Percentiles rank a stretch among this genome's conserved stretches.
Evolutionary conservation across 1,284 basidiomycete species (phyloP).

Genomic region (Ceratobasidium sp.): DNA sequence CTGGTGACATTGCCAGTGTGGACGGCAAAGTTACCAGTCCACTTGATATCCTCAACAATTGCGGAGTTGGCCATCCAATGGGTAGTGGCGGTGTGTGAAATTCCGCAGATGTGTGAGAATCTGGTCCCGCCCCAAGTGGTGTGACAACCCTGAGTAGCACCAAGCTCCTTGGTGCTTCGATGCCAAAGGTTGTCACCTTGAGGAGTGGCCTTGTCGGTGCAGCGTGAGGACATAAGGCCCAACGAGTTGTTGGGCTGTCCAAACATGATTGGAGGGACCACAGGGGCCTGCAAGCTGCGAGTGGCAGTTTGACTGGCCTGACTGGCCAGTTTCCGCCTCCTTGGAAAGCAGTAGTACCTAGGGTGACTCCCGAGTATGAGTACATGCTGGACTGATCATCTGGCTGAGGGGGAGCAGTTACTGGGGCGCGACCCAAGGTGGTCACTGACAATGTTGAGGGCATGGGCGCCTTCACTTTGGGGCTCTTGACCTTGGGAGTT

Average conservation of each 20-base stretch:
- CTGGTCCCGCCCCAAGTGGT: neutral
- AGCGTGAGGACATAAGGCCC: too few relatives aligned
- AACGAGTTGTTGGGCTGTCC: too few relatives aligned
- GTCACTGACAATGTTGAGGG: neutral
- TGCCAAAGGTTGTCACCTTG: neutral
- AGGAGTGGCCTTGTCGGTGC: neutral
- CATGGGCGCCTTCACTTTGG: neutral
- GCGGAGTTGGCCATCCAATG: neutral
- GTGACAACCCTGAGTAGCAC: neutral
- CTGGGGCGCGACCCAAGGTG: too few relatives aligned
- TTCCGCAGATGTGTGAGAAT: too few relatives aligned
- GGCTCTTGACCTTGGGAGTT: too few relatives aligned
- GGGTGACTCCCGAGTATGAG: neutral
- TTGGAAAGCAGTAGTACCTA: neutral
- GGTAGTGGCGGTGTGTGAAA: neutral
- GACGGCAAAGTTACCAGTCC: neutral
- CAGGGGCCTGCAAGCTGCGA: neutral
- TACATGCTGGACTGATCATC: neutral
- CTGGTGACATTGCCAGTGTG: neutral
- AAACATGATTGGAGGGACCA: neutral
- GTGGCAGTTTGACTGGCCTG: neutral
- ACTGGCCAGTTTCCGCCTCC: neutral
- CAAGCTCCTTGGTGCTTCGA: neutral
- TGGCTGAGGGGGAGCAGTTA: neutral
- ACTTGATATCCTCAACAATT: neutral